phyloP scores from a whole-genome alignment of 768 basidiomycete genomes.

The Punctularia strigosozonata region DNA sequence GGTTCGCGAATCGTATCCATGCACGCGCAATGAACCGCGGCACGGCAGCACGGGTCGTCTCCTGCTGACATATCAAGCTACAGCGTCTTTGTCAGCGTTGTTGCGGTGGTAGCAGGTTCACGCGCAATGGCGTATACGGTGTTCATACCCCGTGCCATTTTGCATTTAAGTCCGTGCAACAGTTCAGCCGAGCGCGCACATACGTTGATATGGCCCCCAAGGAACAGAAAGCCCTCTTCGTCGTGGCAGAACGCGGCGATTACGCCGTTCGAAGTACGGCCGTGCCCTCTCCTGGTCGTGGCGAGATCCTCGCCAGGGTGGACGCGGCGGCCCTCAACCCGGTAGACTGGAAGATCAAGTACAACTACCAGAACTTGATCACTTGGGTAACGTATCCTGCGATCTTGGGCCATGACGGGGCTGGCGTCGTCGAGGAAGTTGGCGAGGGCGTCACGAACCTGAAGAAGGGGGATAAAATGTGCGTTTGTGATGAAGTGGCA shows the following conservation, averaged over 20 bases:
- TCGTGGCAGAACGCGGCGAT: conserved; percentile 3
- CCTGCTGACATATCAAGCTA: too few relatives aligned
- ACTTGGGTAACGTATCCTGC: conserved; percentile 23
- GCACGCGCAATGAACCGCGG: too few relatives aligned
- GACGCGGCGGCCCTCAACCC: conserved; percentile 19
- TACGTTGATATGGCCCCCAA: too few relatives aligned
- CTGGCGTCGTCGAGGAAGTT: conserved; percentile 26
- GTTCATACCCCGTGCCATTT: too few relatives aligned
- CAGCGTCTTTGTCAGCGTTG: too few relatives aligned
- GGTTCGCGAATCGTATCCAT: too few relatives aligned
- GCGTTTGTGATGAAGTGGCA: conserved; percentile 4
- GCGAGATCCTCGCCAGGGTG: conserved; percentile 17
- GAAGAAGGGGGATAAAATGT: conserved; percentile 30
- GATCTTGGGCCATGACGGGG: conserved; percentile 3
- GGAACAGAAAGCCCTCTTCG: conserved; percentile 10
- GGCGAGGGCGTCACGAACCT: conserved; percentile 24
- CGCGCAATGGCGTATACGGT: too few relatives aligned
- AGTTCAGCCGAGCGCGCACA: too few relatives aligned
- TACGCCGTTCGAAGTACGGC: conserved; percentile 4
- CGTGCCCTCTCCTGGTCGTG: conserved; percentile 6
- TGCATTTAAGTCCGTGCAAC: too few relatives aligned
- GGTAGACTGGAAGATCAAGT: conserved; percentile 22
- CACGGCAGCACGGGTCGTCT: too few relatives aligned
- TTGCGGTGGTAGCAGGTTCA: too few relatives aligned
- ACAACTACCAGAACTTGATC: conserved; percentile 14